Conservation (phyloP, 371 early-diverging fungal species). For the Apophysomyces elegans region DNA sequence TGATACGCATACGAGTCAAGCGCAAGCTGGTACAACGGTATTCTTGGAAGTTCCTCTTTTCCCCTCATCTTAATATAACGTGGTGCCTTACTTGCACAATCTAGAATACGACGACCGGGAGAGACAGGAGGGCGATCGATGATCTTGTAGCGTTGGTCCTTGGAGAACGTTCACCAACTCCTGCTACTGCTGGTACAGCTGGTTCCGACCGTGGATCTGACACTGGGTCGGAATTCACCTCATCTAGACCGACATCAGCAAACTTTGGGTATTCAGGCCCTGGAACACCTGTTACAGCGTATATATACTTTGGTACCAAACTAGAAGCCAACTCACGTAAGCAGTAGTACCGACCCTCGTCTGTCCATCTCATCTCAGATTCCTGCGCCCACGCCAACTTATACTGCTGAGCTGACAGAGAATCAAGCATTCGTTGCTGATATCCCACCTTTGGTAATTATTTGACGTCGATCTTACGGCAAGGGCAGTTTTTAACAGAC, state of each 20-base stretch:
- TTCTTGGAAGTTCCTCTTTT: constrained; percentile 5
- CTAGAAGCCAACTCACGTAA: background rate
- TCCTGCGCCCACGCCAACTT: constrained; percentile 28
- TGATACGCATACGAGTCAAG: constrained; percentile 49
- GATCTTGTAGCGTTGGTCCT: constrained; percentile 83
- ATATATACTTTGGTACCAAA: constrained; percentile 15
- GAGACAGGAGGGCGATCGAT: constrained; percentile 71
- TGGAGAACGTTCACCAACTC: constrained; percentile 73
- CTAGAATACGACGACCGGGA: constrained; percentile 22
- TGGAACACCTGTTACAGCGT: constrained; percentile 51
- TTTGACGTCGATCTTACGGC: background rate
- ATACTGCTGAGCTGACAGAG: constrained; percentile 64
- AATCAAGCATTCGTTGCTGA: constrained; percentile 77
- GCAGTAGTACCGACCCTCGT: constrained; percentile 31
- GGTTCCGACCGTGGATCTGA: constrained; percentile 56
- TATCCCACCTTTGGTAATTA: constrained; percentile 76
- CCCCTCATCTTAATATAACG: background rate
- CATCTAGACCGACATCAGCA: constrained; percentile 45
- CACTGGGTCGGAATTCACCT: constrained; percentile 57
- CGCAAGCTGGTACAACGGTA: constrained; percentile 46
- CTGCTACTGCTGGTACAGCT: constrained; percentile 45
- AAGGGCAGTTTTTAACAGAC: background rate
- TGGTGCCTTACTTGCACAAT: background rate
- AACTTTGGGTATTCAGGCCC: constrained; percentile 50
- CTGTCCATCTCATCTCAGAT: constrained; percentile 41